These are phyloP conservation scores for Symmetrospora coprosmae DNA, from an alignment of 768 basidiomycete genomes.

Conservation along the genomic window DNA sequence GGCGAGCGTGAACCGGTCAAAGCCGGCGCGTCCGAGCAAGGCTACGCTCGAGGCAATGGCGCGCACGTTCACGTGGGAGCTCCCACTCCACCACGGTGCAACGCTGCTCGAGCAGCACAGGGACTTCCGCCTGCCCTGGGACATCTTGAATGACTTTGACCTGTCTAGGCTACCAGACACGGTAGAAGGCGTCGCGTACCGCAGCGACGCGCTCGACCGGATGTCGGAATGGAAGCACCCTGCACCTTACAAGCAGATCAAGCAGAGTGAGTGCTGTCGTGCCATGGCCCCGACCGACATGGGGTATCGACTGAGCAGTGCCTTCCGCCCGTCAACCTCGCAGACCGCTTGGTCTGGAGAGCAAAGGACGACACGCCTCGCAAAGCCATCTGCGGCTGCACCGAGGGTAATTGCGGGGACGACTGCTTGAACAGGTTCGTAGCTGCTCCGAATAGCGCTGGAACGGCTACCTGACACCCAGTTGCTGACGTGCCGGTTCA, in stretches of 20 bases:
- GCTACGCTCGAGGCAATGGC: too few relatives aligned
- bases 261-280: constrained; percentile 20
- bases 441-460: background rate
- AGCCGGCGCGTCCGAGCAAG: too few relatives aligned
- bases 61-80: background rate
- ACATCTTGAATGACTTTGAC: constrained; percentile 19
- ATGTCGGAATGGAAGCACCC: constrained; percentile 6
- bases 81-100: constrained; percentile 8
- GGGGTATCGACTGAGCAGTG: too few relatives aligned
- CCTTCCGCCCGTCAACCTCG: background rate
- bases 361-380: constrained; percentile 6
- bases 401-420: constrained; percentile 34
- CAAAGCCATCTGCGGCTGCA: constrained; percentile 35
- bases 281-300: too few relatives aligned
- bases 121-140: constrained; percentile 12
- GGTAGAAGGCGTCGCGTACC: background rate
- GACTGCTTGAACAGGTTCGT: constrained; percentile 37
- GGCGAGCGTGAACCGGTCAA: too few relatives aligned
- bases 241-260: background rate
- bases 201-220: constrained; percentile 15
- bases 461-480: background rate
- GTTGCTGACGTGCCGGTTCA: too few relatives aligned
- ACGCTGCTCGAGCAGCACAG: constrained; percentile 2
- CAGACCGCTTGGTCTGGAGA: constrained; percentile 7
- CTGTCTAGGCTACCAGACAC: constrained; percentile 6